Percentiles rank a stretch among this genome's conserved stretches.
These are phyloP conservation scores for Gymnopus androsaceus DNA, from an alignment of 1,284 basidiomycete species.

Conservation along the genomic window DNA sequence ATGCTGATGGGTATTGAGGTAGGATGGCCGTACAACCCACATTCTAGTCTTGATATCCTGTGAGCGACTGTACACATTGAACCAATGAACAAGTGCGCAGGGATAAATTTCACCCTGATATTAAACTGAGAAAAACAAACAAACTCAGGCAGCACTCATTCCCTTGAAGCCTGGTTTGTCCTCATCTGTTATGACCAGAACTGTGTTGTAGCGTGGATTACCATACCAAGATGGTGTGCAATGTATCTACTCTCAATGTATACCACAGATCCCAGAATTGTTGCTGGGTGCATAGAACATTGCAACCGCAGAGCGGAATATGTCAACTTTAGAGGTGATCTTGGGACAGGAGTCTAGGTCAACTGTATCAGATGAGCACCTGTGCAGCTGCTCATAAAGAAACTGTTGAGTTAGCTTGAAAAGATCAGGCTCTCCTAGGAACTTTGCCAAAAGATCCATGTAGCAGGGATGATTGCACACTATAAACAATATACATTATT, in stretches of 20 bases:
- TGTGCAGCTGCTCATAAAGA: slow-evolving; percentile 20
- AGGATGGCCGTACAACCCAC: too few species aligned
- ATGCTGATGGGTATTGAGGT: too few species aligned
- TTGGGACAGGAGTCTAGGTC: not conserved
- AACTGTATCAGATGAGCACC: not conserved
- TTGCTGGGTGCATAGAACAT: slow-evolving; percentile 34
- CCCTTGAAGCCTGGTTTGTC: slow-evolving; percentile 11
- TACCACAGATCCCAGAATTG: slow-evolving; percentile 25
- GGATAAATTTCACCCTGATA: too few species aligned
- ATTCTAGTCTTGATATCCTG: too few species aligned
- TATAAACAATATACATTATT: not conserved
- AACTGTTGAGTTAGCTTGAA: slow-evolving; percentile 12
- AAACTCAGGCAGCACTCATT: slow-evolving; percentile 11
- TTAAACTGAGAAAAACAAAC: too few species aligned
- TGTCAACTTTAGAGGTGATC: slow-evolving; percentile 15
- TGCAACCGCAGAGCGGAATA: slow-evolving; percentile 30
- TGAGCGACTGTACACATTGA: too few species aligned
- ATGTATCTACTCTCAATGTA: slow-evolving; percentile 28
- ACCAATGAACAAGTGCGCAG: too few species aligned
- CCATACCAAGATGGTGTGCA: slow-evolving; percentile 22
- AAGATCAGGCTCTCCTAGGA: slow-evolving; percentile 15
- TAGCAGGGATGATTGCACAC: not conserved
- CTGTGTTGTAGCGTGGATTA: slow-evolving; percentile 14
- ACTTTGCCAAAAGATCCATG: not conserved
- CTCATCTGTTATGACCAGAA: slow-evolving; percentile 3